Evolutionary conservation across 495 filamentous ascomycete species (phyloP), one percentile per base, ranked within the genome.

Genomic region (Ramalina intermedia): DNA sequence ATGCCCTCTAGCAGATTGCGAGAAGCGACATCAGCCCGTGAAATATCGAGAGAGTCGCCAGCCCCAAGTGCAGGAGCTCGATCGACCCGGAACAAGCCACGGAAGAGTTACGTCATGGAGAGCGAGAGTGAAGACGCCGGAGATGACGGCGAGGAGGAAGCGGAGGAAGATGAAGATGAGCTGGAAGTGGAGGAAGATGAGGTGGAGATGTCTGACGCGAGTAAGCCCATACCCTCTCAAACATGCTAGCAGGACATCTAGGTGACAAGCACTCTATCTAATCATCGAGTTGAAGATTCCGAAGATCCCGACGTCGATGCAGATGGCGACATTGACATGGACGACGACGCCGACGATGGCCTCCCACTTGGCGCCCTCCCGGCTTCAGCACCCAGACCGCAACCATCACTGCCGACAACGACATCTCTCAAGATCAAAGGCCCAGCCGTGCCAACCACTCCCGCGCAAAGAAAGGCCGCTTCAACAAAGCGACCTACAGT

Each of bases 1-100:
- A 81, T 90, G 58, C 79, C 85, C 6, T 76, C 85, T 27, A 83
- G 72, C 67, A 91, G 85, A 69, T 72, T 91, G 46, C 81, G 84
- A 33, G 81, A 93, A 62, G 84, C 79, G 13, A 89, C 80, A 21
- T 72, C 69, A 40, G 66, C 44, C 7, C 24, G 64, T 46, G 61
- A 47, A 6, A 45, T 24, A 40, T 40, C 44, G 13, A 53, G 47
- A 41, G 53, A 41, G 49, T 47, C 37, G 16, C 45, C 39, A 38
- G 48, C 60, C 13, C 13, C 55, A 8, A 58, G 54, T 20, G 59
- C 57, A 39, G 53, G 55, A 47, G 48, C 40, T 50, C 51, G 54
- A 56, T 49, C 63, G 56, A 51, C 81, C 75, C 52, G 74, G 79
- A 53, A 66, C 73, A 35, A 78, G 79, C 53, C 74, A 78, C 43